Evolutionary conservation across 2,329 filamentous ascomycete genomes (phyloP), one percentile per base, ranked within the genome.

Genomic region (Pyrenophora seminiperda): DNA sequence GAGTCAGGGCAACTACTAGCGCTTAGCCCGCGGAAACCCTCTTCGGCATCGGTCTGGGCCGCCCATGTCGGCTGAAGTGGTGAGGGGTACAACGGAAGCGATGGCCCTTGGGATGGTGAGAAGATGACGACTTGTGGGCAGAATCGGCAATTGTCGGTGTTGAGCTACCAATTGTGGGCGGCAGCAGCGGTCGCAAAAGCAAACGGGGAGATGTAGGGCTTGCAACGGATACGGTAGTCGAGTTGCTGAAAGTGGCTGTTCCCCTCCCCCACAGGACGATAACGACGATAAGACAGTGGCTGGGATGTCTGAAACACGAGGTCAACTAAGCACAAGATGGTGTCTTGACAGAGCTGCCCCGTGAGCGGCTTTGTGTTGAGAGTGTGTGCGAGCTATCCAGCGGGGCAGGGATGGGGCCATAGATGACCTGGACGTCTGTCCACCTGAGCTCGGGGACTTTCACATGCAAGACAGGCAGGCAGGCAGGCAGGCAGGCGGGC

Each of bases 381-480:
- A 33, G 36, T 30, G 47, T 31, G 36, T 40, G 40, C 14, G 40
- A 30, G 34, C 11, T 27, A 24, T 46, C 31, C 41, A 38, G 29
- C 27, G 38, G 29, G 33, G 41, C 24, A 43, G 36, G 47, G 22
- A 42, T 33, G 43, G 44, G 17, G 42, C 50, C 41, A 49, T 55
- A 50, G 48, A 47, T 49, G 53, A 53, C 56, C 54, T 58, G 37
- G 51, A 33, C 46, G 44, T 22, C 55, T 66, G 63, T 50, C 61
- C 62, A 63, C 53, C 63, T 65, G 58, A 65, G 61, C 33, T 36
- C 32, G 37, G 27, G 39, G 40, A 38, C 59, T 67, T 66, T 68
- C 65, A 70, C 66, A 70, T 68, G 66, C 59, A n/a, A 63, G 39
- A 49, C 40, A 39, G 32, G 9, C 24, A 24, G 22, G 7, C 6